Conservation (phyloP, 2,329 filamentous ascomycete species). For the Neospermospora avenae region DNA sequence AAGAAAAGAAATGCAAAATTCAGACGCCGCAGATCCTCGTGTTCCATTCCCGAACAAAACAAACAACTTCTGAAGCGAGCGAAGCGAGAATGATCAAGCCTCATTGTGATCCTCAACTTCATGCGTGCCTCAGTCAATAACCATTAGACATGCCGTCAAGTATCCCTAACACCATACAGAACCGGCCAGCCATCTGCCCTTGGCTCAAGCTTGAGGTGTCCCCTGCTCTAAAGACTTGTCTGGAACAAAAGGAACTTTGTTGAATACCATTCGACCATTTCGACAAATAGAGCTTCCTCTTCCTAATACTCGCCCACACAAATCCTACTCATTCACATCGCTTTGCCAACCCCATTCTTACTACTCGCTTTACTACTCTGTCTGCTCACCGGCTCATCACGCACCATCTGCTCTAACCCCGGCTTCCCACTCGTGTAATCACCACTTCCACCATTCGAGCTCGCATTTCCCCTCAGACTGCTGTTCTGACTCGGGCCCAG, state of each 20-base stretch:
- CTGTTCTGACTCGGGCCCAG: conserved; percentile 40
- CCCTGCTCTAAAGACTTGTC: not conserved
- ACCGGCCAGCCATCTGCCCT: not conserved
- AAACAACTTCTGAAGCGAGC: not conserved
- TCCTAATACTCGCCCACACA: not conserved
- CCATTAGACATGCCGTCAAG: not conserved
- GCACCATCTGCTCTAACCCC: conserved; percentile 9
- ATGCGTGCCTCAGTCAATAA: not conserved
- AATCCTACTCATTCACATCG: conserved; percentile 11
- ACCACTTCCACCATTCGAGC: conserved; percentile 9
- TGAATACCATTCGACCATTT: not conserved
- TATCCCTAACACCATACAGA: not conserved
- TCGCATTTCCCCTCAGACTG: conserved; percentile 23
- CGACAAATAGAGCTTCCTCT: not conserved
- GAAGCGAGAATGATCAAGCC: not conserved
- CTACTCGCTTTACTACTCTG: conserved; percentile 20
- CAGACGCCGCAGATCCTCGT: not conserved
- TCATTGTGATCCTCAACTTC: not conserved
- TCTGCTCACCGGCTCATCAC: conserved; percentile 21
- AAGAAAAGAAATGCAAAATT: not conserved
- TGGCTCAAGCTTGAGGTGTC: not conserved
- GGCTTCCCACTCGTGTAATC: not conserved
- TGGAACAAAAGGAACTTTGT: not conserved
- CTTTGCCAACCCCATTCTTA: conserved; percentile 28
- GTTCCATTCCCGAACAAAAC: too few species aligned